Conservation (phyloP, 2,329 filamentous ascomycete species). For the Pseudogymnoascus sp. region DNA sequence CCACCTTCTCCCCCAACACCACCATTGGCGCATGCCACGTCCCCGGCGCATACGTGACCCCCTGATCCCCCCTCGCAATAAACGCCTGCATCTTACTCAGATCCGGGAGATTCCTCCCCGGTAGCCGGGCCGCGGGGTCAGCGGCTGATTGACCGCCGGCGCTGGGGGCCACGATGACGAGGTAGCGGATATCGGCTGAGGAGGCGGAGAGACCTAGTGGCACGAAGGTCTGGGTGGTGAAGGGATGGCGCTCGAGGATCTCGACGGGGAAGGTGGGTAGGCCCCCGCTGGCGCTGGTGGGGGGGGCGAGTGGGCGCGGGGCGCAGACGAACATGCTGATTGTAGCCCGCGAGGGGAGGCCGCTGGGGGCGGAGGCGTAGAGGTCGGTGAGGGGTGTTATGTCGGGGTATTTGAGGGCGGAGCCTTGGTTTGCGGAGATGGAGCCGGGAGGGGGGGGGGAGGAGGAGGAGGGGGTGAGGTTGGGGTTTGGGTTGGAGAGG, state of each 20-base stretch:
- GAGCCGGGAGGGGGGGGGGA: conserved; percentile 34
- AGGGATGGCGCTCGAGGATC: conserved; percentile 86
- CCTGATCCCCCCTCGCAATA: conserved; percentile 66
- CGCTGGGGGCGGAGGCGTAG: conserved; percentile 59
- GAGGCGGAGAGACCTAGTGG: conserved; percentile 55
- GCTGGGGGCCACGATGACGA: conserved; percentile 68
- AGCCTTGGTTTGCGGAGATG: conserved; percentile 72
- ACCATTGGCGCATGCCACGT: conserved; percentile 99
- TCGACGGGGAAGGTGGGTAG: conserved; percentile 40
- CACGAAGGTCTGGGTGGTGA: conserved; percentile 87
- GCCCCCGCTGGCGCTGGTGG: conserved; percentile 12
- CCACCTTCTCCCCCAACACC: conserved; percentile 60
- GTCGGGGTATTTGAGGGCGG: conserved; percentile 76
- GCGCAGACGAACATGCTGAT: conserved; percentile 89
- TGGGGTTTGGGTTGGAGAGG: conserved; percentile 61
- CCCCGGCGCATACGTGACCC: conserved; percentile 83
- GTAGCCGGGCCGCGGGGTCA: conserved; percentile 11
- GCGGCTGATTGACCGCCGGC: conserved; percentile 28
- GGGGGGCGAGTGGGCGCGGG: conserved; percentile 47
- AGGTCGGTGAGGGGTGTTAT: conserved; percentile 66
- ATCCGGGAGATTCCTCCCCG: conserved; percentile 53
- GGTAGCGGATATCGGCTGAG: conserved; percentile 46
- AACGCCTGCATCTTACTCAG: conserved; percentile 65
- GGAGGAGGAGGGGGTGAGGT: conserved; percentile 41
- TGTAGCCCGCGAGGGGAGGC: conserved; percentile 48